phyloP scores from a whole-genome alignment of 495 filamentous ascomycete species.

The Tetracladium setigerum region DNA sequence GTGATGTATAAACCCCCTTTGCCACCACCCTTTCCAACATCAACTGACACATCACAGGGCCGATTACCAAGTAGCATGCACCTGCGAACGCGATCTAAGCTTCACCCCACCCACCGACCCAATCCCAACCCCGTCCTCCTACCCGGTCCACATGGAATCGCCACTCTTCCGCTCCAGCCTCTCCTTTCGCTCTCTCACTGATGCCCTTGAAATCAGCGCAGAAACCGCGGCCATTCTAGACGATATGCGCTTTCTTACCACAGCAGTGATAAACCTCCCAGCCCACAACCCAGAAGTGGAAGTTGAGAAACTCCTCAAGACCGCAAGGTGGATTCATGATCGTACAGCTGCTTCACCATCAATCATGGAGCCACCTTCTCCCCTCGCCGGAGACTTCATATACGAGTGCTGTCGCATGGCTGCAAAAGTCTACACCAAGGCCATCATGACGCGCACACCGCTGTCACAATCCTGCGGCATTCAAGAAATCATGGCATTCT shows the following conservation, averaged over 20 bases:
- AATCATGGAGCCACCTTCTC: not conserved
- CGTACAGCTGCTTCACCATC: not conserved
- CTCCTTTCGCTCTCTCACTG: slow-evolving; percentile 3
- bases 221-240: slow-evolving; percentile 11
- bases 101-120: not conserved
- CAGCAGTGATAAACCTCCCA: slow-evolving; percentile 5
- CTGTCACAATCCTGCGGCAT: slow-evolving; percentile 10
- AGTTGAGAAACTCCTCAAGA: slow-evolving; percentile 7
- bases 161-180: slow-evolving; percentile 10
- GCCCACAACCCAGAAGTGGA: not conserved
- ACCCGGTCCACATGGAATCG: slow-evolving; percentile 5
- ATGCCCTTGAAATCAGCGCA: not conserved
- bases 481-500: slow-evolving; percentile 5
- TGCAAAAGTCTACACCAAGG: slow-evolving; percentile 11
- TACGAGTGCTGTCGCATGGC: slow-evolving; percentile 11
- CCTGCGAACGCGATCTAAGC: slow-evolving; percentile 14
- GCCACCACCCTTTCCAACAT: not conserved
- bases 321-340: slow-evolving; percentile 15
- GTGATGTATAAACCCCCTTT: no score
- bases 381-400: slow-evolving; percentile 8
- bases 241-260: slow-evolving; percentile 18
- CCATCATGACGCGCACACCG: slow-evolving; percentile 10
- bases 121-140: slow-evolving; percentile 1
- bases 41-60: slow-evolving; percentile 3
- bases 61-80: slow-evolving; percentile 18